phyloP scores from a whole-genome alignment of 441 rosid genomes.

The Rhodomyrtus psidioides region DNA sequence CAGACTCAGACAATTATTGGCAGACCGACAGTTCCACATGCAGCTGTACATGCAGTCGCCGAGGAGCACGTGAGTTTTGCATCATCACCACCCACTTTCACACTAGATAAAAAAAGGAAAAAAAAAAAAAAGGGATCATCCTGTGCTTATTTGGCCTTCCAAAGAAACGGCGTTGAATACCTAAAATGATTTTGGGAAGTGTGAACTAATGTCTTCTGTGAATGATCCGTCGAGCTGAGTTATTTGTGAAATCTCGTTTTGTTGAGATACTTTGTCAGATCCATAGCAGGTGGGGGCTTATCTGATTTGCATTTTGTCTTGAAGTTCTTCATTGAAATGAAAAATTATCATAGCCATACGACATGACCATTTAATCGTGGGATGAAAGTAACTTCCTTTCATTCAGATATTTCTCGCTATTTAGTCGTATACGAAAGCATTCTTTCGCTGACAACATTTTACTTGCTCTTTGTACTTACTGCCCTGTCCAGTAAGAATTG shows the following conservation, averaged over 20 bases:
- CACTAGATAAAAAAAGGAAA: no score
- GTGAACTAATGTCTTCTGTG: not conserved
- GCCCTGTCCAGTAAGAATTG: not conserved
- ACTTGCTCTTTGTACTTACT: not conserved
- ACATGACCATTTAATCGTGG: not conserved
- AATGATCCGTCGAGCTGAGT: not conserved
- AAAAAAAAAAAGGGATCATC: not conserved
- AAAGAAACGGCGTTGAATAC: not conserved
- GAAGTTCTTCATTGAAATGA: not conserved
- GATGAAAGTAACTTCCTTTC: not conserved
- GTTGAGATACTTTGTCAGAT: not conserved
- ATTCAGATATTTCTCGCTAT: not conserved
- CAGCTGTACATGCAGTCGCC: constrained; percentile 82
- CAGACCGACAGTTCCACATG: constrained; percentile 73
- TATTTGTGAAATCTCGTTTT: not conserved
- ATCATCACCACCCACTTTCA: no score
- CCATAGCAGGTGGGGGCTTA: not conserved
- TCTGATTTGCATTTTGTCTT: not conserved
- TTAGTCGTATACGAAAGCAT: not conserved
- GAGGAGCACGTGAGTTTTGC: constrained; percentile 84
- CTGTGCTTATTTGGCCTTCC: not conserved
- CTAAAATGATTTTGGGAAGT: not conserved
- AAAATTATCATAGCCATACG: not conserved
- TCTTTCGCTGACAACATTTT: not conserved
- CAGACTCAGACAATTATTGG: constrained; percentile 66